Evolutionary conservation across 2,329 filamentous ascomycete species (phyloP), one percentile per base, ranked within the genome.

Genomic region (Trichophyton verrucosum): DNA sequence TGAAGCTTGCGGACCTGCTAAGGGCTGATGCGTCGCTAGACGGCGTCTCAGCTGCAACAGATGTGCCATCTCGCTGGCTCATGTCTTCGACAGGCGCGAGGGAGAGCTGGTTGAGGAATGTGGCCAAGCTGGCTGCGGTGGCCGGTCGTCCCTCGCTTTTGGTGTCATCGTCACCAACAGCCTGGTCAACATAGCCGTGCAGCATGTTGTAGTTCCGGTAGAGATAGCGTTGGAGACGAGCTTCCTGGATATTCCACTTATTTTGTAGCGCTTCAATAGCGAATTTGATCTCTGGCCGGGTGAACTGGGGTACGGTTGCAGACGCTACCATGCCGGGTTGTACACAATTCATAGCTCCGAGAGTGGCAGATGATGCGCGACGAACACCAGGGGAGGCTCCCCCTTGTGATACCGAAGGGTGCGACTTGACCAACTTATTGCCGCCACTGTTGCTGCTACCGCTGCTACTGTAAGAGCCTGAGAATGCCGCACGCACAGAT

Each of bases 241-340:
- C 67, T 2, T 76, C 69, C 65, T 79, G 76, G 2, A 64, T 61
- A 59, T 79, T 73, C 77, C 77, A 80, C 65, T 74, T 76, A n/a
- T 71, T 69, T 36, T 72, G 71, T 57, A 80, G 64, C 11, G 57
- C 57, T 59, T 33, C 57, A 33, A 59, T 44, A 15, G 57, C 57
- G 7, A 59, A 59, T 33, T 59, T 59, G 42, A 59, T 47, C 40
- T 59, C 57, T 6, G 40, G 38, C 40, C 61, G 55, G 5, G 38
- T 27, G 20, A 59, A 61, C 8, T 62, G 61, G 9, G 61, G 61
- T 9, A 57, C 47, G n/a, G 58, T 15, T 11, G 61, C 49, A 22
- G 61, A 62, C 15, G 24, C 55, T 1, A 27, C 7, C 51, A 61
- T 20, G 57, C 61, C 5, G 49, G 27, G 8, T 22, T 55, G 55